These are phyloP conservation scores for Claviceps africana DNA, from an alignment of 2,329 filamentous ascomycete species.

Conservation along the genomic window DNA sequence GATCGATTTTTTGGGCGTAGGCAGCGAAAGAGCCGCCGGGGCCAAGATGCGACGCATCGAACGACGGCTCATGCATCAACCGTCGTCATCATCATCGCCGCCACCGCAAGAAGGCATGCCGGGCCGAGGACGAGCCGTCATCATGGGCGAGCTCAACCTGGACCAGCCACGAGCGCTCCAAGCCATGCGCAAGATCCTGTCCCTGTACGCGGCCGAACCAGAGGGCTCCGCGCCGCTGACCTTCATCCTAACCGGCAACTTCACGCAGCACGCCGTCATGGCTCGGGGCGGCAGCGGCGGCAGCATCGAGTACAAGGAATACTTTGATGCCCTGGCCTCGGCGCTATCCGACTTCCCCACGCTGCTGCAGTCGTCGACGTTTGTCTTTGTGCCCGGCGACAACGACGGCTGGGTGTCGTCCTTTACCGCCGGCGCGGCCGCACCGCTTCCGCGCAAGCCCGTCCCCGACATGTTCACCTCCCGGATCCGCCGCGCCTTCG, in stretches of 20 bases:
- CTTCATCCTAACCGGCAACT: conserved; percentile 79
- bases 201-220: conserved; percentile 53
- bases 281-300: conserved; percentile 57
- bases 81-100: conserved; percentile 11
- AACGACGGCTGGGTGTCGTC: conserved; percentile 94
- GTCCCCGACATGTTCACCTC: conserved; percentile 87
- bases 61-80: conserved; percentile 44
- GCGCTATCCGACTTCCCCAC: conserved; percentile 71
- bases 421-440: conserved; percentile 62
- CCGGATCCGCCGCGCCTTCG: conserved; percentile 67
- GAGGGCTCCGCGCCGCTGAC: conserved; percentile 55
- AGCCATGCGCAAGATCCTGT: conserved; percentile 66
- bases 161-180: conserved; percentile 72
- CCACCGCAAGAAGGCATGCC: conserved; percentile 20
- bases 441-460: conserved; percentile 52
- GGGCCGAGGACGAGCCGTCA: conserved; percentile 45
- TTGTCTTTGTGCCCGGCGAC: conserved; percentile 88
- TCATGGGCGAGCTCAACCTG: conserved; percentile 75
- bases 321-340: conserved; percentile 76
- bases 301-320: conserved; percentile 93
- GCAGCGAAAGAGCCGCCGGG: conserved; percentile 75
- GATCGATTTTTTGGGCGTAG: conserved; percentile 89
- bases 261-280: conserved; percentile 52
- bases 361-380: conserved; percentile 65
- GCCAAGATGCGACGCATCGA: conserved; percentile 72